Base-by-base conservation (phyloP, 306 rosid species). In the Fagus sylvatica region DNA sequence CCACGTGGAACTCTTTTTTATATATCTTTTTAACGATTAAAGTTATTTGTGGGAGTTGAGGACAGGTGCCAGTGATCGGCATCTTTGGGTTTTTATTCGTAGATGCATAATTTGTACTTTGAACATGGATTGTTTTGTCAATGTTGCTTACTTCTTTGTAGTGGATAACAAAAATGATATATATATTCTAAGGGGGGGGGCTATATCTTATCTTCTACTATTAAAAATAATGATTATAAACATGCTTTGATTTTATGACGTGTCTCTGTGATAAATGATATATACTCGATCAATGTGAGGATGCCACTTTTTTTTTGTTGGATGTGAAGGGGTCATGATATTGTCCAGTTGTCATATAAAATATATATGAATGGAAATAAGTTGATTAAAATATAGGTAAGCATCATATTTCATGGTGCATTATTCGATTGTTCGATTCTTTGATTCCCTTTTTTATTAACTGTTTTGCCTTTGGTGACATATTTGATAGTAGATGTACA, bases 1-100 rank as follows among this genome's bases (percentile, higher is more conserved):
- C 82, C 85, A 62, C 77, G 41, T 74, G 82, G 77, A 75, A 80
- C 56, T 1, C 28, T 22, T 22, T 22, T 22, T 22, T 22, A 32
- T 17, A 2, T 0, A 5, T 43, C 1, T 66, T 66, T 39, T 66
- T 43, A 66, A 39, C 5, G 15, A 11, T 40, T 60, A 0, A 32
- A 66, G 9, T 39, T 1, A 6, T 3, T 17, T 40, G 28, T 3
- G 32, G 15, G 28, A 2, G 33, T 6, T 1, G 33, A 39, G 15
- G 49, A 37, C 71, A 66, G 6, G 71, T 66, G 71, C 37, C 49
- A 15, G 13, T 34, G 41, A 15, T 34, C 42, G 6, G 28, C 68
- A 2, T 5, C 9, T 12, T 7, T 6, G 4, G 46, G 43, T 64
- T 16, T 10, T 64, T 64, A 16, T 34, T 36, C 22, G 69, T 5